Conservation (phyloP, 305 asterid genomes). For the Plantago lanceolata region DNA sequence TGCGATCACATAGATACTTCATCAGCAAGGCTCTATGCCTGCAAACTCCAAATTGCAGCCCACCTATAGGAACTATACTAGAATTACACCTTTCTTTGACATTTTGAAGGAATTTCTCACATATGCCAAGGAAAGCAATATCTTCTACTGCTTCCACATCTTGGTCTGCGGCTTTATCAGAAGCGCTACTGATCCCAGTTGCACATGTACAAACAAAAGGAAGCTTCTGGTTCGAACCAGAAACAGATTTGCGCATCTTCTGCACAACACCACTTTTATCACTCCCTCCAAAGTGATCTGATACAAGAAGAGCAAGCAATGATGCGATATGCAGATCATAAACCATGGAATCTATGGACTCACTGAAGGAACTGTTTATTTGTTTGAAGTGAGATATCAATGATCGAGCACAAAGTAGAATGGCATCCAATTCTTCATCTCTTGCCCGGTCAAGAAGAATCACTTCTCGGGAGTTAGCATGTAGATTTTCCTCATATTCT, state of each 20-base stretch:
- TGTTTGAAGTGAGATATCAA: slow-evolving; percentile 52
- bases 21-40: slow-evolving; percentile 90
- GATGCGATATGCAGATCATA: slow-evolving; percentile 67
- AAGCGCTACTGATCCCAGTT: slow-evolving; percentile 43
- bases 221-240: slow-evolving; percentile 58
- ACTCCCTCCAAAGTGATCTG: slow-evolving; percentile 96
- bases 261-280: slow-evolving; percentile 57
- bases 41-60: slow-evolving; percentile 84
- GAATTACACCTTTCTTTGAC: slow-evolving; percentile 60
- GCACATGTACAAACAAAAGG: slow-evolving; percentile 90
- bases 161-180: slow-evolving; percentile 29
- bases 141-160: slow-evolving; percentile 41
- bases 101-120: slow-evolving; percentile 65
- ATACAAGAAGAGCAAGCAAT: slow-evolving; percentile 83
- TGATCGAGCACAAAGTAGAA: slow-evolving; percentile 59
- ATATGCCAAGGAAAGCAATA: slow-evolving; percentile 46
- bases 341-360: slow-evolving; percentile 32
- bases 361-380: slow-evolving; percentile 39
- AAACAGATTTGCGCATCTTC: slow-evolving; percentile 63
- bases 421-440: slow-evolving; percentile 78
- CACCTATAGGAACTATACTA: slow-evolving; percentile 78
- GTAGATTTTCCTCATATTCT: slow-evolving; percentile 49
- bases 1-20: slow-evolving; percentile 90
- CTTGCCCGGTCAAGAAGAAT: slow-evolving; percentile 76
- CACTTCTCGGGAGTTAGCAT: slow-evolving; percentile 65